Base-by-base conservation (phyloP, 2,329 filamentous ascomycete genomes). In the Ophiosphaerella korrae region DNA sequence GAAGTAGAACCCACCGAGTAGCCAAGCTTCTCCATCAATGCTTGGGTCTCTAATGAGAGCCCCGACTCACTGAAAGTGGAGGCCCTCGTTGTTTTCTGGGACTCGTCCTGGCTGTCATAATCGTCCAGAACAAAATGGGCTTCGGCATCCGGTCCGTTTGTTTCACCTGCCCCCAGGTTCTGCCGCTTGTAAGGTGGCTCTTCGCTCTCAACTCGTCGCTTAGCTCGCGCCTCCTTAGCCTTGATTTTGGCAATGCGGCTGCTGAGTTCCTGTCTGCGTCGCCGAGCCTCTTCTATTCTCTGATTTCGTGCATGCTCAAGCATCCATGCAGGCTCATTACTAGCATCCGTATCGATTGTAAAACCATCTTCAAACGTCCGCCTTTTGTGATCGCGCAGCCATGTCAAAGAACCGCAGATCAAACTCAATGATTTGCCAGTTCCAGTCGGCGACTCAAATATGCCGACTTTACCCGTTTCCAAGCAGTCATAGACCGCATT, bases 391-490 rank as follows among this genome's bases (percentile, higher is more conserved):
- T 90, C 84, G 41, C 92, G 87, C n/a, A 97, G 80, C 92, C 92
- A 97, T 2, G 92, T 96, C 64, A 97, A 74, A 5, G 92, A 87
- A 35, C 88, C 89, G 69, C 92, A 97, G 56, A 97, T 94, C 24
- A 97, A 80, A 58, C 92, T 96, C 38, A 97, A 75, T 1, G 92
- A 96, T 81, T 97, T 97, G 38, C 92, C 92, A 80, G 85, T 88
- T 72, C 92, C 92, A 36, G 92, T 97, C n/a, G 92, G 92, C 39
- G 90, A 96, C 70, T 97, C 92, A 39, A 97, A 87, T 37, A 97
- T 92, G 26, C 90, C 92, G 40, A 96, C 81, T 66, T 92, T 90
- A 7, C 89, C 88, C 36, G 88, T 73, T 60, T 95, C 86, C 23
- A 96, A 83, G 53, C 91, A 90, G 42, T 84, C 76, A 68, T 96